Percentiles rank a stretch among this genome's conserved stretches.
These are phyloP conservation scores for Pseudogymnoascus sp. DNA, from an alignment of 2,329 filamentous ascomycete species.

Conservation along the genomic window DNA sequence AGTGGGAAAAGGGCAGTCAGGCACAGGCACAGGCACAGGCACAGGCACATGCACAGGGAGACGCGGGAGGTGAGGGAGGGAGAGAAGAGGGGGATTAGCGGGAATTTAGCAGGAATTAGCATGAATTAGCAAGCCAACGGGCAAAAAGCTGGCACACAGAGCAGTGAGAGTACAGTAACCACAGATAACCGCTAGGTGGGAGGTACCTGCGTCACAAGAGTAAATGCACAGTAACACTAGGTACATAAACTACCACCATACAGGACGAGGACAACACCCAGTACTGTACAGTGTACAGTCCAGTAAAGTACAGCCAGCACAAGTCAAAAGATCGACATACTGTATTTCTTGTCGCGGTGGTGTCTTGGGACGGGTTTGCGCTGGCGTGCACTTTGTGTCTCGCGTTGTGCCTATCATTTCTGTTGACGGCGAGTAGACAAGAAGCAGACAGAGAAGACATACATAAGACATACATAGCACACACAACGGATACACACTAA, in stretches of 20 bases:
- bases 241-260: neutral
- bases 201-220: neutral
- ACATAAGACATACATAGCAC: neutral
- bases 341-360: neutral
- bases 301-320: neutral
- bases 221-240: neutral
- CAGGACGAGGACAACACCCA: neutral
- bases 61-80: neutral
- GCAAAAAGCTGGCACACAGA: neutral
- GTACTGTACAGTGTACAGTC: neutral
- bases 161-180: neutral
- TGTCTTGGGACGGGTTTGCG: neutral
- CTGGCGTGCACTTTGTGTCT: neutral
- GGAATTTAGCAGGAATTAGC: neutral
- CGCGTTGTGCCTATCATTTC: neutral
- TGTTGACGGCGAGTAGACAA: neutral
- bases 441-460: neutral
- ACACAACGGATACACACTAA: neutral
- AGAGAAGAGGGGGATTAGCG: neutral
- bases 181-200: neutral
- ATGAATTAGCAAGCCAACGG: neutral
- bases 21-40: neutral
- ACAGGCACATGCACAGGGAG: neutral
- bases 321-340: neutral
- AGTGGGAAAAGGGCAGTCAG: neutral